Base-by-base conservation (phyloP, 257 asterid genomes). In the Solanum gandarillasii region DNA sequence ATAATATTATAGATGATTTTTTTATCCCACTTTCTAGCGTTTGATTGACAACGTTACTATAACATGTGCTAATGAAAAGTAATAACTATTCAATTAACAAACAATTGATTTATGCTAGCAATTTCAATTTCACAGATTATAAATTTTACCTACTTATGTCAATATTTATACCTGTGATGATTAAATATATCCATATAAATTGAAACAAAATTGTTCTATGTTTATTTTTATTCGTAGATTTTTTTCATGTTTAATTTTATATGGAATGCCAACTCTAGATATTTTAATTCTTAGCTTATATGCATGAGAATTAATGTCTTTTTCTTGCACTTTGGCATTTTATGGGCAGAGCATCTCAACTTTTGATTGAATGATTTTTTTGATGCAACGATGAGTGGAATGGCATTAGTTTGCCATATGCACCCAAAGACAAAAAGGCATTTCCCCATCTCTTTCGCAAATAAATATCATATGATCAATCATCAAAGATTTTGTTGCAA, bases 321-420 rank as follows among this genome's bases (percentile, higher is more conserved):
- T 88, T 84, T 79, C 84, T 79, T 27, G 67, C 88, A 55, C 89
- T 90, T 90, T 89, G 67, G 86, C 75, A 76, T 83, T 84, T 76
- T 86, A 67, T 52, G 89, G 68, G 88, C 20, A 87, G 88, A 87
- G n/a, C 83, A 83, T 78, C 65, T 58, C 38, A 86, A 41, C 81
- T 60, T 27, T 35, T 31, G 27, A 83, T 85, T 27, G 32, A 29
- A 68, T 67, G 58, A 65, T 84, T 68, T 86, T 89, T 85, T 90
- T 85, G 88, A 90, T 90, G 94, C 93, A 78, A 88, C 87, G 91
- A 71, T 95, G 94, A 92, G 93, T 93, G 90, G 94, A 86, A 90
- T 84, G 84, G 93, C 95, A 95, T 91, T 90, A 62, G 52, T 74
- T 21, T 84, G 7, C 32, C 68, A 12, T 86, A 27, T 25, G 67